Evolutionary conservation across 2,329 filamentous ascomycete species (phyloP), one percentile per base, ranked within the genome.

Genomic region (Cryphonectria parasitica): DNA sequence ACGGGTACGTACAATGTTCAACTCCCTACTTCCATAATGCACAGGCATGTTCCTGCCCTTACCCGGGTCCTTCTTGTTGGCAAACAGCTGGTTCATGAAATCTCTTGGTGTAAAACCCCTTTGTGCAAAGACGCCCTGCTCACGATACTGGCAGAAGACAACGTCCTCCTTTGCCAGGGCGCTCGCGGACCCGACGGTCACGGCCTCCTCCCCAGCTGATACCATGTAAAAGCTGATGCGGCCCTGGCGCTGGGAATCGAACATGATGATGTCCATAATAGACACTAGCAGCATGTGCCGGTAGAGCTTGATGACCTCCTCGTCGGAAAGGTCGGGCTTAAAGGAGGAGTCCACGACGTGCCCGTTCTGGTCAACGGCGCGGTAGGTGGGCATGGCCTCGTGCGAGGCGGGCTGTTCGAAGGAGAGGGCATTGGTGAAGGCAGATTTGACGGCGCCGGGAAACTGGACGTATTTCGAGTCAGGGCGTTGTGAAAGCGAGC

Each of bases 191-290:
- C 94, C 96, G 2, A 99, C 91, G 60, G 93, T 93, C 67, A 97
- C 94, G 45, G 95, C 96, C 85, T 99, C 96, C 83, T 98, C 95
- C 70, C 95, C 95, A 0, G 94, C 93, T 52, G 92, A 95, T 77
- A 95, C 95, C 93, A 99, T 98, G 82, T 99, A 99, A 82, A 99
- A 99, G 80, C 91, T 95, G 69, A 97, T 83, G 28, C 94, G 89
- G n/a, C 95, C 95, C 81, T 99, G 96, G 62, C 96, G 87, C 82
- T 99, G 96, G 0, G 96, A 95, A 77, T 99, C 96, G 78, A 97
- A 98, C 95, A 98, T 98, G 79, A 98, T 92, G 69, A 97, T 81
- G 78, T 99, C 96, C 94, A 99, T 96, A 75, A 98, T 92, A 69
- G 92, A 90, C 13, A 91, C 84, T 49, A 85, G 87, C 13, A 92